A percentile compares a stretch with the other conserved stretches of the same genome.
phyloP scores from a whole-genome alignment of 805 yeast species.

The Barnettozyma populi region DNA sequence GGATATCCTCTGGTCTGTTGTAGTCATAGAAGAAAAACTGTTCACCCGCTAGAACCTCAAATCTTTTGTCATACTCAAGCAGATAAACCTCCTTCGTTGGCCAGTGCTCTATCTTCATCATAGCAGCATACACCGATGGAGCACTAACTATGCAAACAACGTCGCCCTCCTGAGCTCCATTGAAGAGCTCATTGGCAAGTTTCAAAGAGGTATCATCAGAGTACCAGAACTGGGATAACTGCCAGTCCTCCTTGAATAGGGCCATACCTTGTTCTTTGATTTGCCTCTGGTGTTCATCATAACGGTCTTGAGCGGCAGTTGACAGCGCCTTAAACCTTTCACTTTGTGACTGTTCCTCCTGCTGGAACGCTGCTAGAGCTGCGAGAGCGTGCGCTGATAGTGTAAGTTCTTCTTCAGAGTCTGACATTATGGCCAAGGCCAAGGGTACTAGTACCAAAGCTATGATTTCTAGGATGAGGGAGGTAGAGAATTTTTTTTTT shows the following conservation, averaged over 20 bases:
- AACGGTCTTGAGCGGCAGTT: slow-evolving; percentile 47
- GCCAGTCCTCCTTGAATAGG: slow-evolving; percentile 88
- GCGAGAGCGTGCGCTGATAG: slow-evolving; percentile 47
- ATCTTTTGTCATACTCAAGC: slow-evolving; percentile 75
- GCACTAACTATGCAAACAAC: slow-evolving; percentile 78
- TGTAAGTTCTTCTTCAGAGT: slow-evolving; percentile 8
- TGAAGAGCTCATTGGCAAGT: slow-evolving; percentile 65
- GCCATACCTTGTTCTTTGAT: slow-evolving; percentile 50
- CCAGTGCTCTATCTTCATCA: slow-evolving; percentile 48
- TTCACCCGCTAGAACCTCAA: slow-evolving; percentile 65
- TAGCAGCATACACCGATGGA: slow-evolving; percentile 87
- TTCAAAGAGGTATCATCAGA: slow-evolving; percentile 63
- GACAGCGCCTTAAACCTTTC: slow-evolving; percentile 68
- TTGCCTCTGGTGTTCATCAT: slow-evolving; percentile 22
- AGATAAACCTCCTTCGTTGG: slow-evolving; percentile 71
- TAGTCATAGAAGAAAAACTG: slow-evolving; percentile 74
- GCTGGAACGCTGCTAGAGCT: slow-evolving; percentile 52
- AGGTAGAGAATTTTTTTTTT: not conserved
- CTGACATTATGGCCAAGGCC: not conserved
- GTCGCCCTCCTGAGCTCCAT: slow-evolving; percentile 69
- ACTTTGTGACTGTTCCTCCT: slow-evolving; percentile 50
- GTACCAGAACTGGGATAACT: slow-evolving; percentile 87
- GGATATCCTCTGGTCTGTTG: slow-evolving; percentile 58
- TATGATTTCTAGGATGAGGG: not conserved
- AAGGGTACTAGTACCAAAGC: not conserved